A percentile compares a stretch with the other conserved stretches of the same genome.
These are phyloP conservation scores for Talaromyces marneffei DNA, from an alignment of 2,329 filamentous ascomycete species.

Conservation along the genomic window DNA sequence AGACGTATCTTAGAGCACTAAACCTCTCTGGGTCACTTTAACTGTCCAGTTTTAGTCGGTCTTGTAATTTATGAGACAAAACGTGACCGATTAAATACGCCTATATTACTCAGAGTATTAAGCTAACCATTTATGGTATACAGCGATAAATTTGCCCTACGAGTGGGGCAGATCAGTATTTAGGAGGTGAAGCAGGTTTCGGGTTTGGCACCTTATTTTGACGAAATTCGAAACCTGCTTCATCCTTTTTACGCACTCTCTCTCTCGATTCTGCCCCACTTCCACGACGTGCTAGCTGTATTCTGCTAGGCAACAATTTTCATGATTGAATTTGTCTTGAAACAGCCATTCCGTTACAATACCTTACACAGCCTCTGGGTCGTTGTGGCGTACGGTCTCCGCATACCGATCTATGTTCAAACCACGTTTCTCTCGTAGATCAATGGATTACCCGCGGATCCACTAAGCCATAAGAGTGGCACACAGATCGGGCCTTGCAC, in stretches of 20 bases:
- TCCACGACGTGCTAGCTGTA: background rate
- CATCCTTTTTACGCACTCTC: background rate
- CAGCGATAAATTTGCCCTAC: background rate
- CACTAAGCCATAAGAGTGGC: too few species aligned
- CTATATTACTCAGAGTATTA: background rate
- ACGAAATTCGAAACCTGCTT: background rate
- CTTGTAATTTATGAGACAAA: background rate
- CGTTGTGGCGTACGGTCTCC: too few species aligned
- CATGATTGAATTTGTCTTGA: background rate
- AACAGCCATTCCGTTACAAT: background rate
- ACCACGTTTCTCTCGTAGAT: too few species aligned
- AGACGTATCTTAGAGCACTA: background rate
- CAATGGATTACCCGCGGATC: too few species aligned
- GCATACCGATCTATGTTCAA: too few species aligned
- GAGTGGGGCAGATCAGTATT: background rate
- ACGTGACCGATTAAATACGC: background rate
- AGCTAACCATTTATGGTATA: background rate
- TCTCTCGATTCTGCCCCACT: background rate
- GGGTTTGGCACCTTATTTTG: background rate
- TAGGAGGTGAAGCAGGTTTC: background rate
- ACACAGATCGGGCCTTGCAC: too few species aligned
- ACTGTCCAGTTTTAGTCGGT: background rate
- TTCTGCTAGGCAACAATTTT: background rate
- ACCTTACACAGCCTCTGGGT: too few species aligned
- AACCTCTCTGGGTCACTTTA: background rate